A percentile compares a stretch with the other conserved stretches of the same genome.
These are phyloP conservation scores for Aureobasidium sp. DNA, from an alignment of 2,329 filamentous ascomycete genomes.

Conservation along the genomic window DNA sequence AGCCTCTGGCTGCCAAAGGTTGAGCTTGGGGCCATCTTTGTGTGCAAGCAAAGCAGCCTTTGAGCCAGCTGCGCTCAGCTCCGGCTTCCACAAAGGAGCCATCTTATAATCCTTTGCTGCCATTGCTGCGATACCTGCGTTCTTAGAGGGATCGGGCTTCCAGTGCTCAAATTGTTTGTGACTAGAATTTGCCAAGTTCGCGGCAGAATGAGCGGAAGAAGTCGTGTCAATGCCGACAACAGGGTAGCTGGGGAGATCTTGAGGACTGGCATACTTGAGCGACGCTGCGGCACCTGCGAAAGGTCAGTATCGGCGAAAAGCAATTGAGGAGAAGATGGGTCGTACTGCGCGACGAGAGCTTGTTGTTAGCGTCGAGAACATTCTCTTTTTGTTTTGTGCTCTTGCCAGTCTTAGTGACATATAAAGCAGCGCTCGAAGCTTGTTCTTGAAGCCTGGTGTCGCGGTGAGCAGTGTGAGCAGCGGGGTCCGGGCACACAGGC, in stretches of 20 bases:
- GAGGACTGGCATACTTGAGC: slow-evolving; percentile 62
- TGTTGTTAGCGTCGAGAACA: slow-evolving; percentile 43
- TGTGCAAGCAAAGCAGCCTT: slow-evolving; percentile 65
- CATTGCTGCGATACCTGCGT: slow-evolving; percentile 51
- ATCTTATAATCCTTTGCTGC: slow-evolving; percentile 52
- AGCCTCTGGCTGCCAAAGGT: slow-evolving; percentile 43
- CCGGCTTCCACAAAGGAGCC: slow-evolving; percentile 54
- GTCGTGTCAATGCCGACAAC: slow-evolving; percentile 51
- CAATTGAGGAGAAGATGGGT: slow-evolving; percentile 8
- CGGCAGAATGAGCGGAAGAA: slow-evolving; percentile 63
- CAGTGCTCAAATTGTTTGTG: slow-evolving; percentile 57
- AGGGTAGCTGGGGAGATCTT: slow-evolving; percentile 67
- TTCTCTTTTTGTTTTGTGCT: slow-evolving; percentile 20
- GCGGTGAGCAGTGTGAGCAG: slow-evolving; percentile 32
- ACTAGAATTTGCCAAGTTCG: slow-evolving; percentile 63
- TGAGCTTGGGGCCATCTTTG: slow-evolving; percentile 42
- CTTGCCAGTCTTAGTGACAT: slow-evolving; percentile 37
- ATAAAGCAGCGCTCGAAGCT: slow-evolving; percentile 54
- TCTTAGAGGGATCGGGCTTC: slow-evolving; percentile 54
- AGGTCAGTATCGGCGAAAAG: slow-evolving; percentile 13
- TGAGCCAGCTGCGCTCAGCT: slow-evolving; percentile 56
- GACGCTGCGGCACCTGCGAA: slow-evolving; percentile 48
- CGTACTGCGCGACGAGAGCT: slow-evolving; percentile 49
- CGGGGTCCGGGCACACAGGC: slow-evolving; percentile 34
- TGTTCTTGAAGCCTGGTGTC: slow-evolving; percentile 34